A percentile compares a stretch with the other conserved stretches of the same genome.
Conservation (phyloP, 352 stramenopile species). For the Phytophthora litchii region DNA sequence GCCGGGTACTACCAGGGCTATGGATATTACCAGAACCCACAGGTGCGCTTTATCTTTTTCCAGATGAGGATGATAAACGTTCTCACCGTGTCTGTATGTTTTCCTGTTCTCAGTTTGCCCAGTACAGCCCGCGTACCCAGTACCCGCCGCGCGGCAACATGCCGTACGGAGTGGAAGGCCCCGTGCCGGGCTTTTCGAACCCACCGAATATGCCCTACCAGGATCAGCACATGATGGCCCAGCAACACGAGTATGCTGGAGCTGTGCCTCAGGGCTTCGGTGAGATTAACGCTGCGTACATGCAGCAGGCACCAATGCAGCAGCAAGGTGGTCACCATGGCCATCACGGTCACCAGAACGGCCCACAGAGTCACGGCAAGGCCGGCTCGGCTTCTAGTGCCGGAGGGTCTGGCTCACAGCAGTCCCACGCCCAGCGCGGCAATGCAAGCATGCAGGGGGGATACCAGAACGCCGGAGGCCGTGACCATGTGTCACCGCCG, state of each 20-base stretch:
- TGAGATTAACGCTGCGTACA: constrained; percentile 80
- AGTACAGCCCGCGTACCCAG: constrained; percentile 88
- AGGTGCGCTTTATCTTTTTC: constrained; percentile 41
- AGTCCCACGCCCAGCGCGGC: constrained; percentile 61
- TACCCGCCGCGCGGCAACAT: constrained; percentile 84
- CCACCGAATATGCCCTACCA: constrained; percentile 84
- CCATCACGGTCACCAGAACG: constrained; percentile 61
- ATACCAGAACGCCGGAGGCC: constrained; percentile 55
- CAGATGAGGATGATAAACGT: neutral
- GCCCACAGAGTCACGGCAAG: constrained; percentile 74
- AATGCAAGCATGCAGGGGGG: constrained; percentile 58
- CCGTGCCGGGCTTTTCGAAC: constrained; percentile 81
- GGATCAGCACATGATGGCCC: constrained; percentile 80
- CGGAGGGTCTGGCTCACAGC: constrained; percentile 42
- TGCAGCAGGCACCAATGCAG: constrained; percentile 67
- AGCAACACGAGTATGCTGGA: constrained; percentile 83
- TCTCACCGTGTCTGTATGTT: constrained; percentile 11
- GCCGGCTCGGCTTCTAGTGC: constrained; percentile 41
- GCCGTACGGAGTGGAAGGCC: constrained; percentile 84
- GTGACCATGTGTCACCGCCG: constrained; percentile 71
- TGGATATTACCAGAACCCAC: constrained; percentile 89
- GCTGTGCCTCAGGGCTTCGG: constrained; percentile 81
- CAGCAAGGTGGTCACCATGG: constrained; percentile 53
- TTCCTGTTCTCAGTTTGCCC: constrained; percentile 60
- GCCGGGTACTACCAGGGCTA: constrained; percentile 86